A percentile compares a stretch with the other conserved stretches of the same genome.
These are phyloP conservation scores for Boletus fagicola DNA, from an alignment of 768 basidiomycete species.

Conservation along the genomic window DNA sequence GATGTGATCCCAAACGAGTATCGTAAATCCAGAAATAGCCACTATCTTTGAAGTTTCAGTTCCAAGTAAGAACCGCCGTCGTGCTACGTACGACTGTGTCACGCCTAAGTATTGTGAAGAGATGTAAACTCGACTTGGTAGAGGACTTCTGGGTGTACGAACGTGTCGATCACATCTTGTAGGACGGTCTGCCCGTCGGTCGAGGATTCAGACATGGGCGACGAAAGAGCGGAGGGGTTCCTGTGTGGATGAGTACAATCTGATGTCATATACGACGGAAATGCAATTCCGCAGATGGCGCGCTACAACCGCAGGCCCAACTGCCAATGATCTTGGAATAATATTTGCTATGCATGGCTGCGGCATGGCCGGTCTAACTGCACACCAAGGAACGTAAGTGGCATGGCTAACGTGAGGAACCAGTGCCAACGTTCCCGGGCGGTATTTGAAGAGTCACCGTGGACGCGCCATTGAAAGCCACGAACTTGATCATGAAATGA, in stretches of 20 bases:
- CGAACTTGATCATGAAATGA: not conserved
- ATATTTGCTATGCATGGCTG: not conserved
- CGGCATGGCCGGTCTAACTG: not conserved
- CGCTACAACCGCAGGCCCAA: not conserved
- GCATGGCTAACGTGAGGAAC: not conserved
- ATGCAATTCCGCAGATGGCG: not conserved
- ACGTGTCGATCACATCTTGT: not conserved
- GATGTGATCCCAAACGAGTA: conserved; percentile 49
- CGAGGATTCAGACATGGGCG: conserved; percentile 3
- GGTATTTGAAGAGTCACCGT: not conserved
- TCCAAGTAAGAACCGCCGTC: not conserved
- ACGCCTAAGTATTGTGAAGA: not conserved
- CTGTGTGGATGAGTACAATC: not conserved
- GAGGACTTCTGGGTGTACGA: not conserved
- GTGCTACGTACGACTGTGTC: conserved; percentile 11
- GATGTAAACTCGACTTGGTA: not conserved
- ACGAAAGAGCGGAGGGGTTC: not conserved
- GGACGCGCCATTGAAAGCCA: not conserved
- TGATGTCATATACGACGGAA: not conserved
- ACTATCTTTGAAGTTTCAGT: conserved; percentile 40
- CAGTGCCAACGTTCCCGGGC: not conserved
- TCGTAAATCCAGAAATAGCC: conserved; percentile 49
- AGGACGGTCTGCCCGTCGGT: not conserved
- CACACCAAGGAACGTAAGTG: not conserved
- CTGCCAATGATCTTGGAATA: too few relatives aligned